Evolutionary conservation across 2,329 filamentous ascomycete species (phyloP), one percentile per base, ranked within the genome.

Genomic region (Epicoccum sorghinum): DNA sequence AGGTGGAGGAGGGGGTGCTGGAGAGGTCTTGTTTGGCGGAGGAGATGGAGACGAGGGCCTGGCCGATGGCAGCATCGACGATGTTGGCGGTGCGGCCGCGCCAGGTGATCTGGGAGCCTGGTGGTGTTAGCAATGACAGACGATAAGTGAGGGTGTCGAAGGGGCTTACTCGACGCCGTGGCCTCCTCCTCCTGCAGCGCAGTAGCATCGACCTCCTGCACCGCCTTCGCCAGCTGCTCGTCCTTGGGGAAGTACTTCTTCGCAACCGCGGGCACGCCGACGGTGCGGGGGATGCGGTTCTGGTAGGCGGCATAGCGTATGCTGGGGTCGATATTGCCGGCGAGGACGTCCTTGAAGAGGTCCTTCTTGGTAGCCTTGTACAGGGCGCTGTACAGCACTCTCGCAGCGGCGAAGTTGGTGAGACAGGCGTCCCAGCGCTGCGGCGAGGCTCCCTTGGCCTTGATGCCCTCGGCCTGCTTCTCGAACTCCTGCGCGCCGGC

Each of bases 281-380:
- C 85, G 2, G 92, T 96, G 38, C 95, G 87, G 0, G 93, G 90
- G 29, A 96, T 85, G 72, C 93, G 89, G 71, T 92, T 83, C 75
- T 96, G 92, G 73, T 98, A 98, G 14, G 95, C 92, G 32, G 93
- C 93, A 74, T 96, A 98, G 59, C 93, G 88, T 67, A 99, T 90
- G 58, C 92, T 96, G 2, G 93, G 93, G 71, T 99, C 95, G 58
- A 96, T 88, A 4, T 90, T 96, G 66, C 90, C 88, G 42, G 89
- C 86, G 52, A 99, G 79, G 23, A 97, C 82, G 57, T 98, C 93
- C 70, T 90, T 92, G 80, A 91, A 95, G 32, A 89, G 80, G 54
- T 96, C 93, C 57, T 86, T 88, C 70, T 86, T 88, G 58, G 78
- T 85, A 58, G 83, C 80, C 25, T 83, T 81, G 14, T 87, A 82